Evolutionary conservation across 768 basidiomycete species (phyloP), one percentile per base, ranked within the genome.

Genomic region (Tephrocybe rancida): DNA sequence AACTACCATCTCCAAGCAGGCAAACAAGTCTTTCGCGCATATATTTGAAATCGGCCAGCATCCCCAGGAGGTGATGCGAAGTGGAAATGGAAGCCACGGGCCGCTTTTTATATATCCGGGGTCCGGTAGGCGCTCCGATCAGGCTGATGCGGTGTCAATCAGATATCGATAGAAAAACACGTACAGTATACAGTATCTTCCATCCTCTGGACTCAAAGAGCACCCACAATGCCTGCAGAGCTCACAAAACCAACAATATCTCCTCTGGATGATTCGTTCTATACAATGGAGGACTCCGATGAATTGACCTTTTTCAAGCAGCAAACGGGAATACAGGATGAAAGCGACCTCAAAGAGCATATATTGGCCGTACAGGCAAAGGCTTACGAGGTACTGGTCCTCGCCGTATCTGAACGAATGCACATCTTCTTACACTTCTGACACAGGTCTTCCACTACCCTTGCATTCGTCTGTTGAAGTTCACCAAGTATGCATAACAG

Each of bases 331-430:
- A 76, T 76, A 24, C 27, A 63, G 6, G 70, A 75, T 49, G 69
- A 74, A 2, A 59, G 67, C 3, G 66, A 68, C 27, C 60, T 79
- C 48, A 76, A 71, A 60, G 53, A 69, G 9, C 77, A 79, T 59
- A 70, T 78, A n/a, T 29, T 75, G 3, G 51, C 50, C 0, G 68
- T 75, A 6, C 76, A 77, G 52, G 57, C 55, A 41, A 71, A 71
- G 45, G 77, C 77, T 3, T 61, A 64, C n/a, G 26, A 38, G 26
- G 44, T 56, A 21, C 39, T 8, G 9, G 9, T 5, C 6, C 16
- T 9, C 7, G 5, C 5, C 21, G 21, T 41, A 41, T 41, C 21
- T 41, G 39, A 37, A 13, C 35, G 16, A 7, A 5, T 9, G 7
- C 7, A 37, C 9, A 14, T 37, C n/a, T 11, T 35, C 25, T 26